Base-by-base conservation (phyloP, 257 asterid genomes). In the Nicotiana undulata region DNA sequence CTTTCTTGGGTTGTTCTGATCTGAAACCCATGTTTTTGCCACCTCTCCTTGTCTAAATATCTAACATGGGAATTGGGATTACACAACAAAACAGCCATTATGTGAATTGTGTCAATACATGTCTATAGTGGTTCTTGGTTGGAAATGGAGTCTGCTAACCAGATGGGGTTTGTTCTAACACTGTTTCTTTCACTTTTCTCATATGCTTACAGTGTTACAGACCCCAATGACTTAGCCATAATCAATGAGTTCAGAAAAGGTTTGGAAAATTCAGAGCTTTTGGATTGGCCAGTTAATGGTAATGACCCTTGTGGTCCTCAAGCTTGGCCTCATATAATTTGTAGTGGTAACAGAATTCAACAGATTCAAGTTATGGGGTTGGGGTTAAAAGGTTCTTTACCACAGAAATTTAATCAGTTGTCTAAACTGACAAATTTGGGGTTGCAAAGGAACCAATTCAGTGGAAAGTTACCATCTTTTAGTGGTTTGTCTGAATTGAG, bases 241-340 rank as follows among this genome's bases (percentile, higher is more conserved):
- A 83, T 94, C 12, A 89, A 84, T n/a, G 89, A 90, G 80, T 90
- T 93, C 89, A 86, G 86, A 64, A 84, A 90, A 52, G 92, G 94
- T 24, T 64, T 94, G 74, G 86, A 89, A 74, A 94, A 93, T 87
- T 86, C 89, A 6, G 93, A 94, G 88, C 93, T 93, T 18, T 75
- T 94, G 66, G 78, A 87, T 5, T 94, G 98, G 98, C 96, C 97
- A 20, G 87, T 75, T 26, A 86, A 82, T 75, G 86, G 93, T 75
- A 85, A 82, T 79, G 95, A 94, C 90, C 97, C 98, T 3, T 94
- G 98, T 77, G 98, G 98, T 12, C 90, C 97, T 51, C 97, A 96
- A 24, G 67, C 82, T 5, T 94, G 98, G 98, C 91, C 90, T 0
- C 94, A 93, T 83, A 51, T 94, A 3, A 87, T 37, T 74, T 94